phyloP scores from a whole-genome alignment of 176 grass and related monocot genomes.

The Triticum dicoccoides region DNA sequence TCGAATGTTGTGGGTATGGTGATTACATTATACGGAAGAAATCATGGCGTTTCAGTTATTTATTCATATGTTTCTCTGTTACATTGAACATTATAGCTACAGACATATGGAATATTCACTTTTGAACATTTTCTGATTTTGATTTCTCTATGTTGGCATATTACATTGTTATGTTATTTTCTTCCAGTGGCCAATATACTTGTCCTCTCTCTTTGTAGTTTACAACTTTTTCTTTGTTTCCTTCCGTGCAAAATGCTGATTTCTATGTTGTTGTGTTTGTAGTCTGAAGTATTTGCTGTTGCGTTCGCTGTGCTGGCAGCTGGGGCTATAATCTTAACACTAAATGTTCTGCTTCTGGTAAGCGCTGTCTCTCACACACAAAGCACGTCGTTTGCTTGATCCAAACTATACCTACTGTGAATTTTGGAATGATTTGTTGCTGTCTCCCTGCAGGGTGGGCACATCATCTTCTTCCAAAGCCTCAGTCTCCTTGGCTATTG shows the following conservation, averaged over 20 bases:
- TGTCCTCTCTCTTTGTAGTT: not conserved
- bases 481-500: constrained; percentile 97
- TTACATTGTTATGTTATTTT: not conserved
- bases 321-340: constrained; percentile 91
- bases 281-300: constrained; percentile 99
- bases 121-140: not conserved
- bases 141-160: not conserved
- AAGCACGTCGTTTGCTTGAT: not conserved
- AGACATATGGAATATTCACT: not conserved
- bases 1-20: not conserved
- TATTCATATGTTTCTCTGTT: not conserved
- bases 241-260: constrained; percentile 22
- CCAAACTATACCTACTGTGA: not conserved
- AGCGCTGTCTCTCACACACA: not conserved
- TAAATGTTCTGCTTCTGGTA: constrained; percentile 99
- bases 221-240: not conserved
- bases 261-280: constrained; percentile 26
- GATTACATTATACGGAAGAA: constrained; percentile 8
- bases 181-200: not conserved
- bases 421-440: not conserved
- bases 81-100: not conserved
- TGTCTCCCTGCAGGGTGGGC: constrained; percentile 66
- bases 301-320: constrained; percentile 97
- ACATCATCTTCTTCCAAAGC: constrained; percentile 99
- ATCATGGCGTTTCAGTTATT: not conserved